These are phyloP conservation scores for Cyberlindnera sargentensis DNA, from an alignment of 805 yeast species.

Conservation along the genomic window DNA sequence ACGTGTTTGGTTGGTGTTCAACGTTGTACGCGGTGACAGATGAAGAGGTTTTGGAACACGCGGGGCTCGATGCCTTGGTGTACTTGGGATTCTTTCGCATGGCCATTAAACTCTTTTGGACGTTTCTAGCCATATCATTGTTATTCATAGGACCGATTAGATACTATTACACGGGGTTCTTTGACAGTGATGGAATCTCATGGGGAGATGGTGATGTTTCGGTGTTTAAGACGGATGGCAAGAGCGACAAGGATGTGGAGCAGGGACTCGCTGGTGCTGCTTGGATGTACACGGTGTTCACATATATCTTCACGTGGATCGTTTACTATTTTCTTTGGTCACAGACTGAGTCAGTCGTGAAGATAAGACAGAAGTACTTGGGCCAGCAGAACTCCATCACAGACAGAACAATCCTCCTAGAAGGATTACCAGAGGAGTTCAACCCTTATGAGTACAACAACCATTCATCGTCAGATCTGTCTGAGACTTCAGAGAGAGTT, in stretches of 20 bases:
- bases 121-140: slow-evolving; percentile 64
- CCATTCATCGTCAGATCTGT: slow-evolving; percentile 7
- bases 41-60: slow-evolving; percentile 73
- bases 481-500: slow-evolving; percentile 1
- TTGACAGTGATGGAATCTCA: slow-evolving; percentile 50
- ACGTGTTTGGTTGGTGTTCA: slow-evolving; percentile 83
- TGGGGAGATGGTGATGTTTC: slow-evolving; percentile 13
- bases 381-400: slow-evolving; percentile 87
- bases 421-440: slow-evolving; percentile 81
- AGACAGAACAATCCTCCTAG: slow-evolving; percentile 79
- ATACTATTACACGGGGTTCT: slow-evolving; percentile 74
- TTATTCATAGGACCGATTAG: slow-evolving; percentile 80
- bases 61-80: slow-evolving; percentile 92
- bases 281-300: slow-evolving; percentile 85
- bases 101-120: slow-evolving; percentile 64
- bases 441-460: slow-evolving; percentile 31
- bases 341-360: slow-evolving; percentile 69
- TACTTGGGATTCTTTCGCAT: slow-evolving; percentile 86
- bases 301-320: slow-evolving; percentile 74
- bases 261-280: slow-evolving; percentile 46
- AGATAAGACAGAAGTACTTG: slow-evolving; percentile 70
- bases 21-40: slow-evolving; percentile 63
- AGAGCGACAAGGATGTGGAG: slow-evolving; percentile 20
- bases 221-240: slow-evolving; percentile 6
- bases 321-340: slow-evolving; percentile 55